These are phyloP conservation scores for Bryum argenteum DNA, from an alignment of 225 moss, liverwort and hornwort species.

Conservation along the genomic window DNA sequence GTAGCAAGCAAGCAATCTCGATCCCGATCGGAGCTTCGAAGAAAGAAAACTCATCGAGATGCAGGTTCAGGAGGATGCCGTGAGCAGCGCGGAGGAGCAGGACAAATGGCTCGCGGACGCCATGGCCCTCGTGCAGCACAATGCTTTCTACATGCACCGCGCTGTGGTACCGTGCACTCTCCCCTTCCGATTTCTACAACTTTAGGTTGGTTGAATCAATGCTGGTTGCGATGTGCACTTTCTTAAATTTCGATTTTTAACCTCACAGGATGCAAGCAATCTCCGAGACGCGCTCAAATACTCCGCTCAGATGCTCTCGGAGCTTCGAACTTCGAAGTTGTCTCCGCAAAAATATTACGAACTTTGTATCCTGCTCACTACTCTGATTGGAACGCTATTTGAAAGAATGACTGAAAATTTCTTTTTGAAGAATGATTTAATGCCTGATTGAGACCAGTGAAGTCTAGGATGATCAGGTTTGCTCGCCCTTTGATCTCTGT, in stretches of 20 bases:
- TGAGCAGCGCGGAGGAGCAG: slow-evolving; percentile 65
- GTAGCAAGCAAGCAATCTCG: no score
- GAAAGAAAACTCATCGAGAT: slow-evolving; percentile 7
- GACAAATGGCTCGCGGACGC: slow-evolving; percentile 72
- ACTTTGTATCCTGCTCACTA: slow-evolving; percentile 78
- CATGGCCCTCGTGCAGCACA: slow-evolving; percentile 65
- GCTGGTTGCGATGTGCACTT: background rate
- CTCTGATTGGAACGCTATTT: background rate
- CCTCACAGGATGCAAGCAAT: slow-evolving; percentile 86
- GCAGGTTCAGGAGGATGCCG: slow-evolving; percentile 62
- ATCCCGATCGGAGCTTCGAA: background rate
- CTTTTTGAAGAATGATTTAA: background rate
- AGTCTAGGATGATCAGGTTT: no score
- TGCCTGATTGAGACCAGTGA: no score
- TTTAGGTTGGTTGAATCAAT: slow-evolving; percentile 8
- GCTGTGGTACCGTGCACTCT: slow-evolving; percentile 46
- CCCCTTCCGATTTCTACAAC: background rate
- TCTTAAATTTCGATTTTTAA: background rate
- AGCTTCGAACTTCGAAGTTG: slow-evolving; percentile 95
- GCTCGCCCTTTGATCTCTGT: no score
- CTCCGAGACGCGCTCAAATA: slow-evolving; percentile 92
- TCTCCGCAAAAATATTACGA: slow-evolving; percentile 99
- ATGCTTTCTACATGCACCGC: slow-evolving; percentile 70
- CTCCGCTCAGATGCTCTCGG: slow-evolving; percentile 97
- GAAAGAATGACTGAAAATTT: background rate